Base-by-base conservation (phyloP, 208 protist genomes). In the Tetramitus jugosus region DNA sequence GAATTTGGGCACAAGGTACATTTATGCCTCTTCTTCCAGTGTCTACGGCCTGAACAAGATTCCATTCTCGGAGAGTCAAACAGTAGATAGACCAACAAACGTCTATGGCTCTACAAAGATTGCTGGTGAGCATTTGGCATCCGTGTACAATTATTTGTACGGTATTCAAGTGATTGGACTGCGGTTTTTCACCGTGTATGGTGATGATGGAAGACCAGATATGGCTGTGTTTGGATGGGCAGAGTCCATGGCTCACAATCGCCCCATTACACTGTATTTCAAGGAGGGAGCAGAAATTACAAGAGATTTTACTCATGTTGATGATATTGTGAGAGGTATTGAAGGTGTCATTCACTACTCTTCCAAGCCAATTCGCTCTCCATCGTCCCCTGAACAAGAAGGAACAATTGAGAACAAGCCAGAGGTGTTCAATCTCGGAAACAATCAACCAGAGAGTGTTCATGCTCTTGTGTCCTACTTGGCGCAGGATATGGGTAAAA, bases 161-260 rank as follows among this genome's bases (percentile, higher is more conserved):
- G 60, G 67, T 52, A 26, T 89, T 26, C n/a, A 8, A 26, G 17
- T 65, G 33, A 80, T 76, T 45, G 85, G 83, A 10, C 77, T 87
- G 0, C 76, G 84, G 6, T 87, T 89, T 74, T 89, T 89, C 76
- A 89, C 86, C 3, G 86, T 89, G 13, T 89, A 89, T 69, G 87
- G 87, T 17, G 82, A 82, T n/a, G 85, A 20, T 29, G 84, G 82
- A 39, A 37, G 87, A 42, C 87, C 85, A 8, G 87, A 90, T 76
- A 90, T 90, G 87, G 67, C 67, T 56, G n/a, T 74, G 3, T 74
- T 74, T 31, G 35, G 29, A 31, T 74, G 43, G 46, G 49, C 35
- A 10, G 46, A 74, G n/a, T 29, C 29, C 29, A 52, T 74, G n/a
- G 46, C 40, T 17, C 29, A 52, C 3, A 31, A 31, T 31, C 10